Evolutionary conservation across 768 basidiomycete genomes (phyloP), one percentile per base, ranked within the genome.

Genomic region (Termitomyces sp.): DNA sequence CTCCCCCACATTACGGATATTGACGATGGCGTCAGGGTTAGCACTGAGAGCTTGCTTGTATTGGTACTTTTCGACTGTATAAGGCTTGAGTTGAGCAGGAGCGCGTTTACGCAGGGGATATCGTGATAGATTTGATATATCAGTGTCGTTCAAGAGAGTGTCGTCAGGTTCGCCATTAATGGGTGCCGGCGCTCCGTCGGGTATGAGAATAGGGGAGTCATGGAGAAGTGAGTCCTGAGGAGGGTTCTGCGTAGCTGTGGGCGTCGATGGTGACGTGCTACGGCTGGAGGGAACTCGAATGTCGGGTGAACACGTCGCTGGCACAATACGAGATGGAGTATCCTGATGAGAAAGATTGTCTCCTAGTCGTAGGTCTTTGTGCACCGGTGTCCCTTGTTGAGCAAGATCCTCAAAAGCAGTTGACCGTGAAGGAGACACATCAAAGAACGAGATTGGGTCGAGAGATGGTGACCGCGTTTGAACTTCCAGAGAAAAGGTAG

Each of bases 21-120:
- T 83, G 46, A 91, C 76, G 44, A 90, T 82, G 1, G 89, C 89
- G 22, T 90, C 90, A 3, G 87, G 88, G 59, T 77, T 80, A 0
- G 66, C 62, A 31, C 74, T 75, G 60, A 90, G 69, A 51, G 78
- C 75, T 15, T 69, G 68, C 55, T 81, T 77, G 66, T 90, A 90
- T 37, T 69, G 41, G 12, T 72, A 42, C 52, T 79, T 72, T 57
- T 90, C 88, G 34, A 77, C 77, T 12, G 74, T 76, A 62, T 85
- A 91, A 1, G 89, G 89, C 13, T 81, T 77, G 16, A 84, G 59
- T 64, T 91, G 89, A 20, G 77, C 73, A 37, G 77, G 68, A 33
- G 78, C 72, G 22, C 89, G 81, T 47, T 66, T 63, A 36, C 88
- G 83, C 37, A 90, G 71, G 0, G 81, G 70, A 66, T 88, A 87